Evolutionary conservation across 2,329 filamentous ascomycete species (phyloP), one percentile per base, ranked within the genome.

Genomic region (Aspergillus brasiliensis): DNA sequence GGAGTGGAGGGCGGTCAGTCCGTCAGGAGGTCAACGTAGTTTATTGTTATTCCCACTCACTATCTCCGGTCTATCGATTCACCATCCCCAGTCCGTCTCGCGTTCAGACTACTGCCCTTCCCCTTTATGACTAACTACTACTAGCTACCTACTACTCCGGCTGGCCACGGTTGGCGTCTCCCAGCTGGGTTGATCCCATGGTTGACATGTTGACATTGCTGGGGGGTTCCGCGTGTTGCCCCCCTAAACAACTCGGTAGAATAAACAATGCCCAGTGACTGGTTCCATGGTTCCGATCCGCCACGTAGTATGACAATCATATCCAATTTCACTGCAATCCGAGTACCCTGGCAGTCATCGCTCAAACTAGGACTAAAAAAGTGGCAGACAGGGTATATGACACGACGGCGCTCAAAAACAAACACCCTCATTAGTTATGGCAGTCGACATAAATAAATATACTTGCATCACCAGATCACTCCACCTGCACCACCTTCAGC

Each of bases 401-500:
- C 40, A 44, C 17, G 40, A 34, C 40, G 23, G 40, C 19, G 11
- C 40, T 44, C 19, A 44, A 44, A 23, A 23, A 15, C 2, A 61
- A 56, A 53, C 37, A 17, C 31, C 49, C 25, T 34, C 31, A 34
- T 34, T 34, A n/a, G n/a, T n/a, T n/a, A 34, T 11, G 10, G 31
- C 31, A 34, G 31, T 11, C 31, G 13, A 1, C 4, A 25, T 25
- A 34, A 2, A 34, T 34, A 34, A 15, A 34, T 34, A 34, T 34
- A 15, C 13, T 13, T 34, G n/a, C n/a, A n/a, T 34, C 8, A 3
- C 28, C 11, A 13, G 10, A 28, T 27, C 38, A 42, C 5, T 57
- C 27, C 19, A 55, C 56, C 5, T 57, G 23, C 19, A 55, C 56
- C 21, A 69, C 61, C 49, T 60, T 68, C 46, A 63, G 23, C 19